Evolutionary conservation across 2,329 filamentous ascomycete genomes (phyloP).

Genomic region (Dothideomycetes sp.): DNA sequence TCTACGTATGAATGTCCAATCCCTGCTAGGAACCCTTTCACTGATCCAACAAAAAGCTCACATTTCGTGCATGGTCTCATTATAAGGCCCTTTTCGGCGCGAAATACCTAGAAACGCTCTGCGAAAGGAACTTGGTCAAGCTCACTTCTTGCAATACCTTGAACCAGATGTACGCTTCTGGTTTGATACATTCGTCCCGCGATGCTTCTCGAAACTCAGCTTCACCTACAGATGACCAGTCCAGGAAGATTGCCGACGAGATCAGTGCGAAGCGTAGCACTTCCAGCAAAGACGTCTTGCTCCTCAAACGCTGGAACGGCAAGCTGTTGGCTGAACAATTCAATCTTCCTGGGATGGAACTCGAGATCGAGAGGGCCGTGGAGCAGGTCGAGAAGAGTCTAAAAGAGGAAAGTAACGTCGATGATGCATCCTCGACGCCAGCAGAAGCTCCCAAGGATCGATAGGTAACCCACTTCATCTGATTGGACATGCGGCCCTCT

Average conservation of each 20-base stretch:
- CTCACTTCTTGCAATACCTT: constrained; percentile 56
- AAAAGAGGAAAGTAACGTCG: constrained; percentile 9
- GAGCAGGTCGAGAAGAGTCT: constrained; percentile 35
- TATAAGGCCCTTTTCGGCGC: constrained; percentile 79
- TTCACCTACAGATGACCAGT: constrained; percentile 25
- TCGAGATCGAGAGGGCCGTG: constrained; percentile 43
- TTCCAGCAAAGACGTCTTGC: constrained; percentile 35
- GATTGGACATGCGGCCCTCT: too few relatives aligned
- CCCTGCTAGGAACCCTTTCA: too few relatives aligned
- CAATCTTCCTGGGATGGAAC: constrained; percentile 38
- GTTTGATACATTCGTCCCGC: constrained; percentile 33
- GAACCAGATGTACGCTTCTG: constrained; percentile 60
- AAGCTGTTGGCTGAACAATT: constrained; percentile 40
- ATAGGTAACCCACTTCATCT: too few relatives aligned
- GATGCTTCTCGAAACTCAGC: constrained; percentile 27
- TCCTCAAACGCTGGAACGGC: constrained; percentile 39
- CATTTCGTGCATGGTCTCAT: constrained; percentile 84
- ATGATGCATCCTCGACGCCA: background rate
- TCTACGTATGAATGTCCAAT: constrained; percentile 1
- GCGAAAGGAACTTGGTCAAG: constrained; percentile 60
- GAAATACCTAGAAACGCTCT: constrained; percentile 71
- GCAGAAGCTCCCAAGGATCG: background rate
- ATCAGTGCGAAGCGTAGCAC: constrained; percentile 29
- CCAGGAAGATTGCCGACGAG: constrained; percentile 24
- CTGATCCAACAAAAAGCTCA: constrained; percentile 52